phyloP scores from a whole-genome alignment of 108 stramenopile species.

The Parietichytrium sp. region DNA sequence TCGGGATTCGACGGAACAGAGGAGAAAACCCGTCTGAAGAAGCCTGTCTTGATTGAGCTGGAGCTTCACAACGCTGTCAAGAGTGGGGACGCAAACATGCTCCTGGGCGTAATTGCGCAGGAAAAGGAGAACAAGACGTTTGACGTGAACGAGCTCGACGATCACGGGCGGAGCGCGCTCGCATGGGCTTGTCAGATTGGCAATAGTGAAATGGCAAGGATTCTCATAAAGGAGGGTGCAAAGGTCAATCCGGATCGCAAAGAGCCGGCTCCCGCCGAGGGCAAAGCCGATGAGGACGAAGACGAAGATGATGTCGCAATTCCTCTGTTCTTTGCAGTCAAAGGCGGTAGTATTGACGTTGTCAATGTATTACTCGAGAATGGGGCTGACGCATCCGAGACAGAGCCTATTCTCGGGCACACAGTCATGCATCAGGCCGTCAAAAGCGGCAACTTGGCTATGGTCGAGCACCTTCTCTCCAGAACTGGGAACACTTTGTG shows the following conservation, averaged over 20 bases:
- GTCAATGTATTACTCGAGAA: neutral
- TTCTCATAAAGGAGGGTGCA: neutral
- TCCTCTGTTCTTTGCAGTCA: slow-evolving; percentile 11
- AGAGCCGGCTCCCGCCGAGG: neutral
- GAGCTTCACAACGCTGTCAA: neutral
- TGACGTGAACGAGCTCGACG: slow-evolving; percentile 1
- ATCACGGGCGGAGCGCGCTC: neutral
- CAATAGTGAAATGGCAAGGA: neutral
- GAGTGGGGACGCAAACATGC: neutral
- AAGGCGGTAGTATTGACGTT: neutral
- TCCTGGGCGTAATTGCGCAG: too few species aligned
- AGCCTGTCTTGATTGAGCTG: neutral
- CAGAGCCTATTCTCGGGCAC: slow-evolving; percentile 34
- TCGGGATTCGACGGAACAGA: neutral
- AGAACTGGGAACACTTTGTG: neutral
- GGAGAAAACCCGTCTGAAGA: neutral
- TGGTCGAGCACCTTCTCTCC: neutral
- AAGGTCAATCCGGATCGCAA: neutral
- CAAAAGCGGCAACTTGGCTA: neutral
- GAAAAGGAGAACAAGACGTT: neutral
- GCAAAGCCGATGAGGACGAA: neutral
- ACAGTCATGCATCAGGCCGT: slow-evolving; percentile 17
- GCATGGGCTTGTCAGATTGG: slow-evolving; percentile 27
- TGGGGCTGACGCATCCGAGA: neutral
- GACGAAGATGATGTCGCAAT: slow-evolving; percentile 20